phyloP scores from a whole-genome alignment of 192 early-diverging fungal genomes.

The Backusella macrospora region DNA sequence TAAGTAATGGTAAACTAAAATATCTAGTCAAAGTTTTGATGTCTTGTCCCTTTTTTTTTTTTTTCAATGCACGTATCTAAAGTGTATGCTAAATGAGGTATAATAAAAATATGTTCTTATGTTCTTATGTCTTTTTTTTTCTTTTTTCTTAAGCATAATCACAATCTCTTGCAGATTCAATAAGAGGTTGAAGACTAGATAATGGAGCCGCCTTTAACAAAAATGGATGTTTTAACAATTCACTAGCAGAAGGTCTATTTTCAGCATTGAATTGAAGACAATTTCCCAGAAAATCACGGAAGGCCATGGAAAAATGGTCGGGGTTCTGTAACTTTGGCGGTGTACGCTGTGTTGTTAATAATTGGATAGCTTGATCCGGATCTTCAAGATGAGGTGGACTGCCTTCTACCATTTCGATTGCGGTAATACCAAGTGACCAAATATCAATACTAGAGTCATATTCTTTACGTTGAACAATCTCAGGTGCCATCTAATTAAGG shows the following conservation, averaged over 20 bases:
- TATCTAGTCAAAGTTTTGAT: too few species aligned
- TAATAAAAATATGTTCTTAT: too few species aligned
- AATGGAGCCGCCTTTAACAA: conserved; percentile 79
- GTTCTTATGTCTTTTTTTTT: too few species aligned
- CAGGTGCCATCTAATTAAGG: conserved; percentile 78
- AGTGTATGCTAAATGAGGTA: too few species aligned
- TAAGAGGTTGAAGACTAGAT: conserved; percentile 74
- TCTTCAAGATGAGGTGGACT: conserved; percentile 94
- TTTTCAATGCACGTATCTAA: too few species aligned
- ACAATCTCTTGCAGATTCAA: conserved; percentile 38
- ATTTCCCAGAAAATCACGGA: conserved; percentile 80
- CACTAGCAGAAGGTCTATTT: conserved; percentile 73
- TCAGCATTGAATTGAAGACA: conserved; percentile 83
- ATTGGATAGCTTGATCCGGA: conserved; percentile 75
- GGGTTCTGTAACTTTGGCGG: conserved; percentile 88
- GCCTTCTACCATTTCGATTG: conserved; percentile 95
- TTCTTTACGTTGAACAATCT: conserved; percentile 87
- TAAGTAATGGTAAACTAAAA: too few species aligned
- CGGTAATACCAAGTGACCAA: conserved; percentile 98
- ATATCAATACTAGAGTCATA: conserved; percentile 92
- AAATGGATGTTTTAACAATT: conserved; percentile 84
- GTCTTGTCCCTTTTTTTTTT: too few species aligned
- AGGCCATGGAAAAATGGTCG: conserved; percentile 69
- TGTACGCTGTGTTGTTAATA: conserved; percentile 84
- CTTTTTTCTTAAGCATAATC: neutral